Evolutionary conservation across 176 grass and related monocot genomes (phyloP).

Genomic region (Canna indica): DNA sequence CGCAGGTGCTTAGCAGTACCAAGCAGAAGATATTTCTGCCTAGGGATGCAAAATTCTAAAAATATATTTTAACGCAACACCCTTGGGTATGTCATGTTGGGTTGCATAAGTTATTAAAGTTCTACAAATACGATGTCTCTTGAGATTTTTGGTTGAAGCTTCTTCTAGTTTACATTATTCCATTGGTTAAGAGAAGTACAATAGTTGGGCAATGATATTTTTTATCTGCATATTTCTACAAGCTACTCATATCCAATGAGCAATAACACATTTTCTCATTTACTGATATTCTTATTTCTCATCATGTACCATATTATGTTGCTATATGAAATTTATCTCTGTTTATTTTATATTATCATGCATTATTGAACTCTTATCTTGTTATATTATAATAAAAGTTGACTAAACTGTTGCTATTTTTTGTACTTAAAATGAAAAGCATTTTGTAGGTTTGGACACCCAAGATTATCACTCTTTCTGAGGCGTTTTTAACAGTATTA

Average conservation of each 20-base stretch:
- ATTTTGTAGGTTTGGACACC: slow-evolving; percentile 68
- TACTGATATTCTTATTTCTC: not conserved
- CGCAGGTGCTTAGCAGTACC: not conserved
- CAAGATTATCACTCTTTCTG: slow-evolving; percentile 63
- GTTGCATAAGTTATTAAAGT: not conserved
- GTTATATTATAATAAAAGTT: no score
- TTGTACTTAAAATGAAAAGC: not conserved
- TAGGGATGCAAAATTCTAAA: no score
- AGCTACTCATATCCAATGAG: not conserved
- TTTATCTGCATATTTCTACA: not conserved
- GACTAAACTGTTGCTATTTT: slow-evolving; percentile 2
- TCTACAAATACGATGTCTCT: not conserved
- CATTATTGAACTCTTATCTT: no score
- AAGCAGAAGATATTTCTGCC: not conserved
- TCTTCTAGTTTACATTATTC: not conserved
- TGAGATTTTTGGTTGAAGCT: not conserved
- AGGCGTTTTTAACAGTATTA: slow-evolving; percentile 73
- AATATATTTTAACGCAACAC: no score
- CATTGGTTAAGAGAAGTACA: no score
- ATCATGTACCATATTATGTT: not conserved
- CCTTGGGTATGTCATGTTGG: no score
- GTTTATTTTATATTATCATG: not conserved
- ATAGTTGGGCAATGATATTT: no score
- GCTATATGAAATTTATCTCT: not conserved
- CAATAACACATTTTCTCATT: not conserved